phyloP scores from a whole-genome alignment of 2,329 filamentous ascomycete species.

The Geosmithia morbida region DNA sequence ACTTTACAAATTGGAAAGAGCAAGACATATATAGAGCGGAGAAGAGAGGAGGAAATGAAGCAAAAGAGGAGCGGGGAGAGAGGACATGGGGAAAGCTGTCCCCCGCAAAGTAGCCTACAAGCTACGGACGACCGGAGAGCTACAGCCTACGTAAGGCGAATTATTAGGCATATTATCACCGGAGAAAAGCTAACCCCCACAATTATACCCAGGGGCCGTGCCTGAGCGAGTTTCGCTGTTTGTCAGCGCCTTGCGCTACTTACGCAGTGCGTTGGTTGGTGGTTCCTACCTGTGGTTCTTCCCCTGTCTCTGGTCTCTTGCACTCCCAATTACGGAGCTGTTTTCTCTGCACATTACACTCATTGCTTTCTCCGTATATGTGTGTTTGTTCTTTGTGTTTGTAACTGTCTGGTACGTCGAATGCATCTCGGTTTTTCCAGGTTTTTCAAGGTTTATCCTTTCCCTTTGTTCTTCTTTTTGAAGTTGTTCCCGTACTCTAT shows the following conservation, averaged over 20 bases:
- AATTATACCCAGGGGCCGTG: not conserved
- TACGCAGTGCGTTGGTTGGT: too few species aligned
- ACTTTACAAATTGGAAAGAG: not conserved
- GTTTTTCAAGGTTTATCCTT: not conserved
- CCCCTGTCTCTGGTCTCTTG: too few species aligned
- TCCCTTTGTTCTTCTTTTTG: not conserved
- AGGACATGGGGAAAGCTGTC: not conserved
- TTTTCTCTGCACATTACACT: not conserved
- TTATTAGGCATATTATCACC: not conserved
- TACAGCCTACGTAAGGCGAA: not conserved
- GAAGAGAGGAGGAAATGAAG: not conserved
- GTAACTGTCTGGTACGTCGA: not conserved
- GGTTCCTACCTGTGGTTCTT: too few species aligned
- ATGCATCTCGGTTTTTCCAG: not conserved
- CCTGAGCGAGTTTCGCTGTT: not conserved
- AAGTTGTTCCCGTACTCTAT: not conserved
- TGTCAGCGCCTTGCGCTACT: not conserved
- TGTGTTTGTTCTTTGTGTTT: not conserved
- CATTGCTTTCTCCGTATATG: not conserved
- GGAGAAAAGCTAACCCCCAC: not conserved
- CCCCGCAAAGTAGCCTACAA: not conserved
- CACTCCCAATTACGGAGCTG: not conserved
- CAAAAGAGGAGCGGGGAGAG: not conserved
- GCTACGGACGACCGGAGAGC: not conserved
- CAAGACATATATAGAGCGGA: not conserved